These are phyloP conservation scores for Panaeolus cyanescens DNA, from an alignment of 768 basidiomycete genomes.

Conservation along the genomic window DNA sequence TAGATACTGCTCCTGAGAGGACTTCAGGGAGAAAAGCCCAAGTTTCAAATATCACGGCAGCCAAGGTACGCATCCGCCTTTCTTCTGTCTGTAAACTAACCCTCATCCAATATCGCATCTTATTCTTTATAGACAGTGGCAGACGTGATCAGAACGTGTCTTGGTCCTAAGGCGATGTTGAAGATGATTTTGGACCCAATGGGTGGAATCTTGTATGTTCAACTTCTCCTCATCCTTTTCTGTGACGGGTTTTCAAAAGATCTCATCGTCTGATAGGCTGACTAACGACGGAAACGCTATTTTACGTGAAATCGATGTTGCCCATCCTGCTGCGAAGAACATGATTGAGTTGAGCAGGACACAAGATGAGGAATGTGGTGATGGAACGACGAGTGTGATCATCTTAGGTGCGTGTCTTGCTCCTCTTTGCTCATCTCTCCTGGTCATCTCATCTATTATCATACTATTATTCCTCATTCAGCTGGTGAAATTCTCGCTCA, in stretches of 20 bases:
- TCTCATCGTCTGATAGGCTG: no score
- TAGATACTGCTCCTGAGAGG: slow-evolving; percentile 93
- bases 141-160: slow-evolving; percentile 96
- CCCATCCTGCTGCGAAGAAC: slow-evolving; percentile 98
- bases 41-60: slow-evolving; percentile 95
- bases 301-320: slow-evolving; percentile 96
- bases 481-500: slow-evolving; percentile 98
- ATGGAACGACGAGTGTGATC: slow-evolving; percentile 98
- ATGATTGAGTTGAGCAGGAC: slow-evolving; percentile 99
- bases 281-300: slow-evolving; percentile 99
- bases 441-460: not conserved
- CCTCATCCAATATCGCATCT: no score
- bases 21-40: slow-evolving; percentile 95
- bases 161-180: slow-evolving; percentile 97
- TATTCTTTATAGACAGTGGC: slow-evolving; percentile 75
- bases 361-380: slow-evolving; percentile 98
- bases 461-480: slow-evolving; percentile 7
- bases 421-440: not conserved
- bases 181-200: slow-evolving; percentile 99
- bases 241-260: slow-evolving; percentile 1
- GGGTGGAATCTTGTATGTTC: slow-evolving; percentile 92
- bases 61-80: slow-evolving; percentile 65
- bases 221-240: slow-evolving; percentile 1
- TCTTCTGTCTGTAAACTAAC: not conserved
- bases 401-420: slow-evolving; percentile 72